Evolutionary conservation across 148 eudicot species (phyloP).

Genomic region (Nepenthes mirabilis): DNA sequence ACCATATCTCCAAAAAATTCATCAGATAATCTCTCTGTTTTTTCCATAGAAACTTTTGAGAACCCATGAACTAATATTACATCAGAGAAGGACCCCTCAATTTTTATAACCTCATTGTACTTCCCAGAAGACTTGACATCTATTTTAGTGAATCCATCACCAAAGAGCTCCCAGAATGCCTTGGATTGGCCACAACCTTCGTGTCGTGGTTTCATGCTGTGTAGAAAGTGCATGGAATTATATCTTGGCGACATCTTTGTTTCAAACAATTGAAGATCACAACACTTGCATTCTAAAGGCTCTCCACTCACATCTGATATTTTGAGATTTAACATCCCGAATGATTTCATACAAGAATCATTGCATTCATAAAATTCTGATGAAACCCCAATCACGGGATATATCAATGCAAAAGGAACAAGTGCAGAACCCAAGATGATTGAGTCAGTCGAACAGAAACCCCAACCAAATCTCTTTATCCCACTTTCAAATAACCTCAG

Average conservation of each 20-base stretch:
- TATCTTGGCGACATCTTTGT: slow-evolving; percentile 13
- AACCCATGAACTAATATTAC: slow-evolving; percentile 33
- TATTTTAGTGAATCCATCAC: slow-evolving; percentile 28
- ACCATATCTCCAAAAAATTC: slow-evolving; percentile 52
- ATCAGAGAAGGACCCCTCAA: slow-evolving; percentile 13
- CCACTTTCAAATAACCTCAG: slow-evolving; percentile 20
- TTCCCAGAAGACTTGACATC: slow-evolving; percentile 35
- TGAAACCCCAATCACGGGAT: slow-evolving; percentile 52
- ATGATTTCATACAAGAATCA: slow-evolving; percentile 12
- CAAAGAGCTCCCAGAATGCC: slow-evolving; percentile 16
- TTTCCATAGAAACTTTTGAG: slow-evolving; percentile 21
- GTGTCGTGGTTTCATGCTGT: slow-evolving; percentile 11
- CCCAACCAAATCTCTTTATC: slow-evolving; percentile 59
- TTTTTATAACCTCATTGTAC: slow-evolving; percentile 10
- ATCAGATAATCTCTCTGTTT: slow-evolving; percentile 14
- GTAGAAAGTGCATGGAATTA: slow-evolving; percentile 13
- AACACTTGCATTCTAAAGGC: slow-evolving; percentile 64
- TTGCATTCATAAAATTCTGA: slow-evolving; percentile 11
- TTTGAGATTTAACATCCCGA: slow-evolving; percentile 53
- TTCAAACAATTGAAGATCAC: slow-evolving; percentile 63
- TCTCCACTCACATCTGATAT: slow-evolving; percentile 59
- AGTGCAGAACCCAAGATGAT: slow-evolving; percentile 66
- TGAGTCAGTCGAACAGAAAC: slow-evolving; percentile 48
- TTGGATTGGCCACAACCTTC: slow-evolving; percentile 13
- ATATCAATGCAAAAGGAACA: slow-evolving; percentile 62